Conservation (phyloP, 2,329 filamentous ascomycete genomes). For the Hymenoscyphus scutula region DNA sequence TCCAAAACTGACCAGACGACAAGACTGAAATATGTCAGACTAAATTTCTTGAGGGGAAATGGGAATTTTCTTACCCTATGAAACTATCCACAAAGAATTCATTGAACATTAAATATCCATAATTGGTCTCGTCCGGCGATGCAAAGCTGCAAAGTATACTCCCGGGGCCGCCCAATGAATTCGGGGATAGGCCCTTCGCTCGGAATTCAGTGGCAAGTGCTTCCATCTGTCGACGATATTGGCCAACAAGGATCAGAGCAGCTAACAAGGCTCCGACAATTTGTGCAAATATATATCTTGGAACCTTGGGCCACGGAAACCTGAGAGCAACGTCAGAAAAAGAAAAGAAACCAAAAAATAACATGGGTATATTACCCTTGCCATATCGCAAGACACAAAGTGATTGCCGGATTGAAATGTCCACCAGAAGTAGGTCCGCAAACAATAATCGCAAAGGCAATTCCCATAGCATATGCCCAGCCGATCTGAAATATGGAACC, state of each 20-base stretch:
- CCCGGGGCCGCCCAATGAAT: slow-evolving; percentile 50
- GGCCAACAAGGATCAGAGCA: slow-evolving; percentile 52
- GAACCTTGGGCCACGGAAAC: slow-evolving; percentile 58
- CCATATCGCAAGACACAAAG: slow-evolving; percentile 47
- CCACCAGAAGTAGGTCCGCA: slow-evolving; percentile 53
- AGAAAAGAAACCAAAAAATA: not conserved
- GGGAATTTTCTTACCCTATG: slow-evolving; percentile 38
- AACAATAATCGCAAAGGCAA: slow-evolving; percentile 57
- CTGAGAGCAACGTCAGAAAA: slow-evolving; percentile 11
- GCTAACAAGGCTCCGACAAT: slow-evolving; percentile 56
- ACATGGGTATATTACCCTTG: slow-evolving; percentile 41
- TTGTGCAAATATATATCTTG: slow-evolving; percentile 55
- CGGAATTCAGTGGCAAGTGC: slow-evolving; percentile 37
- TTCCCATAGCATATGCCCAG: slow-evolving; percentile 54
- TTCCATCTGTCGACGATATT: slow-evolving; percentile 53
- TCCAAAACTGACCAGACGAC: slow-evolving; percentile 58
- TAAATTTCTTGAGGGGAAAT: not conserved
- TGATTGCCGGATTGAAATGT: slow-evolving; percentile 54
- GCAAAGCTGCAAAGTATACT: slow-evolving; percentile 56
- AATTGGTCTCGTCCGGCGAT: slow-evolving; percentile 47
- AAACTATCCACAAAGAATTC: slow-evolving; percentile 59
- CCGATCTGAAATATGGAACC: slow-evolving; percentile 56
- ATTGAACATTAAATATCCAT: slow-evolving; percentile 55
- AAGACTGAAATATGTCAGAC: slow-evolving; percentile 36
- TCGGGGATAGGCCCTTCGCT: slow-evolving; percentile 37